phyloP scores from a whole-genome alignment of 1,284 basidiomycete species.

The Thecaphora frezii region DNA sequence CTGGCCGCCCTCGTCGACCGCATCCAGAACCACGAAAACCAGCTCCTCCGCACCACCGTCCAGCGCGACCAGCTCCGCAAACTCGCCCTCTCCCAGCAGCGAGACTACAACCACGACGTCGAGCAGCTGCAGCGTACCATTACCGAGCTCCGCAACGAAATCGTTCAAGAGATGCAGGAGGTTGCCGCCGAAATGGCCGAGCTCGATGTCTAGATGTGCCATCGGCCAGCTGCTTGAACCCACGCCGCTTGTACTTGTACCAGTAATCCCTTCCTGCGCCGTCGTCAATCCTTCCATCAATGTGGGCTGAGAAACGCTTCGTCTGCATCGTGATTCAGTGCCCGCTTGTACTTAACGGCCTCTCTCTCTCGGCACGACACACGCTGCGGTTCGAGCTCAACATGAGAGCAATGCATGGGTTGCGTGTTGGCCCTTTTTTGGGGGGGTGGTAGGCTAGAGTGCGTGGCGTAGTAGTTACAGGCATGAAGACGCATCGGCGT shows the following conservation, averaged over 20 bases:
- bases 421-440: slow-evolving; percentile 21
- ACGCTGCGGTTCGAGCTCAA: too few relatives aligned
- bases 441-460: background rate
- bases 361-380: too few relatives aligned
- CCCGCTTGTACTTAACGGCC: too few relatives aligned
- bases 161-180: slow-evolving; percentile 34
- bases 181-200: slow-evolving; percentile 35
- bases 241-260: too few relatives aligned
- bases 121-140: slow-evolving; percentile 10
- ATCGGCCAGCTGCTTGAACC: too few relatives aligned
- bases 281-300: too few relatives aligned
- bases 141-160: slow-evolving; percentile 8
- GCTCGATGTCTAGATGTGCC: slow-evolving; percentile 10
- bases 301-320: too few relatives aligned
- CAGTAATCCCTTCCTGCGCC: too few relatives aligned
- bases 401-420: background rate
- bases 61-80: slow-evolving; percentile 33
- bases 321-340: too few relatives aligned
- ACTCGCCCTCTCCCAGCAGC: slow-evolving; percentile 1
- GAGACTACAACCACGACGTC: slow-evolving; percentile 2
- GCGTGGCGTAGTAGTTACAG: background rate
- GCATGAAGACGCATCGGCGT: background rate
- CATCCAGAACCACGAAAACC: slow-evolving; percentile 33
- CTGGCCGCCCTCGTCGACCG: slow-evolving; percentile 18
- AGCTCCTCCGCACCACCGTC: slow-evolving; percentile 18